Conservation (phyloP, 495 filamentous ascomycete species). For the Trichoderma orchidacearum region DNA sequence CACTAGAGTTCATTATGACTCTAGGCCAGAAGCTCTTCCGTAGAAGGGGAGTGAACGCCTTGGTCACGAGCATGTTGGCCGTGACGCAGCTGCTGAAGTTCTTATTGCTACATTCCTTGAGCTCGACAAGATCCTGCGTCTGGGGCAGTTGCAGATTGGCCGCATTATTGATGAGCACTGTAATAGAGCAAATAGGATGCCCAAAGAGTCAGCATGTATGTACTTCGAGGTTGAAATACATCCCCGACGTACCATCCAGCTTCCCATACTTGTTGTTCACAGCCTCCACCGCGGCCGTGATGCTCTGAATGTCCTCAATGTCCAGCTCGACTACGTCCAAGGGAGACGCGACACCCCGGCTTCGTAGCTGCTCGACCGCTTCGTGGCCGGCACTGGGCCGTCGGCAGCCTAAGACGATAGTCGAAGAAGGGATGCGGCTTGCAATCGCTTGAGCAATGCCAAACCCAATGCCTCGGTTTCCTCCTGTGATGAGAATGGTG, state of each 20-base stretch:
- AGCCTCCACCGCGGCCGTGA: slow-evolving; percentile 9
- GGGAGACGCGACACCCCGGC: slow-evolving; percentile 7
- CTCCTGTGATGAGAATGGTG: slow-evolving; percentile 21
- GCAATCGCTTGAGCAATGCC: slow-evolving; percentile 17
- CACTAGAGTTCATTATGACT: slow-evolving; percentile 10
- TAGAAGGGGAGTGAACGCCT: slow-evolving; percentile 16
- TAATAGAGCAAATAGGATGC: background rate
- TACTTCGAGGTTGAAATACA: too few relatives aligned
- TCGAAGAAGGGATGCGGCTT: slow-evolving; percentile 10
- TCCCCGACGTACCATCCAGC: slow-evolving; percentile 14
- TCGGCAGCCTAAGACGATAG: slow-evolving; percentile 17
- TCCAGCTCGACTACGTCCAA: slow-evolving; percentile 18
- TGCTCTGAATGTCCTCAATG: slow-evolving; percentile 14
- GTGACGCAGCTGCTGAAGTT: slow-evolving; percentile 15
- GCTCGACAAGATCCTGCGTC: slow-evolving; percentile 3
- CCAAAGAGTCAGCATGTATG: background rate
- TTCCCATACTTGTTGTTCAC: slow-evolving; percentile 9
- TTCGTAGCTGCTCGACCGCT: slow-evolving; percentile 9
- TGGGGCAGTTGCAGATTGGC: slow-evolving; percentile 9
- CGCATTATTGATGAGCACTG: slow-evolving; percentile 25
- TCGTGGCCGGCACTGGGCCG: slow-evolving; percentile 7
- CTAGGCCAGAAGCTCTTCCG: slow-evolving; percentile 10
- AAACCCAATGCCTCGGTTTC: slow-evolving; percentile 23
- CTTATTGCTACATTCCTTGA: slow-evolving; percentile 10
- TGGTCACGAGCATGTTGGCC: slow-evolving; percentile 14